Evolutionary conservation across 2,329 filamentous ascomycete species (phyloP).

Genomic region (Microcera coccophila): DNA sequence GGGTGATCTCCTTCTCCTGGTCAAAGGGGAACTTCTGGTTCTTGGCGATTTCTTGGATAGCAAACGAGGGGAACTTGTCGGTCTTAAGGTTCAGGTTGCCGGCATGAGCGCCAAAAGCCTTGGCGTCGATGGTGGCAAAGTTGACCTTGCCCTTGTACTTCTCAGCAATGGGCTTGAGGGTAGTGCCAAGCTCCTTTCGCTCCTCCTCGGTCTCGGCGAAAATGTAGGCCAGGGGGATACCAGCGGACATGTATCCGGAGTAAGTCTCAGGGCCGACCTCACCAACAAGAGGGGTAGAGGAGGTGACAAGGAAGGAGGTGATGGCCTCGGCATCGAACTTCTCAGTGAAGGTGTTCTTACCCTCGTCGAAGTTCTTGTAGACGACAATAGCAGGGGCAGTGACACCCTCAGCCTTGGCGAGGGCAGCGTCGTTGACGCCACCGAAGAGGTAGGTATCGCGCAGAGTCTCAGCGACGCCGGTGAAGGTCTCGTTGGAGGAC

Average conservation of each 20-base stretch:
- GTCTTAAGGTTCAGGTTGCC: conserved; percentile 95
- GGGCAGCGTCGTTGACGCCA: conserved; percentile 72
- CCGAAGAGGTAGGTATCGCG: conserved; percentile 93
- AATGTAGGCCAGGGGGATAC: conserved; percentile 93
- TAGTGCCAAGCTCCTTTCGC: conserved; percentile 71
- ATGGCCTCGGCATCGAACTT: conserved; percentile 80
- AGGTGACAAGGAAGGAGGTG: conserved; percentile 75
- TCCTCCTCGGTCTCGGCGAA: conserved; percentile 91
- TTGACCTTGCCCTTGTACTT: conserved; percentile 92
- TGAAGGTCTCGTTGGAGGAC: conserved; percentile 81
- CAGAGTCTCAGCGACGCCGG: conserved; percentile 65
- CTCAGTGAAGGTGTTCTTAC: conserved; percentile 76
- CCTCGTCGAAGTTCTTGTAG: conserved; percentile 98
- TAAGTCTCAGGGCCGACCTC: conserved; percentile 98
- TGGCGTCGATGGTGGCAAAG: conserved; percentile 96
- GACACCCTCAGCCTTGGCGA: conserved; percentile 88
- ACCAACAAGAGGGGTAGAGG: conserved; percentile 85
- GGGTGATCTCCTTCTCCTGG: conserved; percentile 73
- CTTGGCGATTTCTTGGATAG: conserved; percentile 91
- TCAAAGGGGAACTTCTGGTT: conserved; percentile 97
- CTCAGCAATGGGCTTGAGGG: conserved; percentile 81
- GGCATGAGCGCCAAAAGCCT: conserved; percentile 89
- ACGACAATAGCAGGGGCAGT: conserved; percentile 82
- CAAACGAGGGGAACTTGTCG: conserved; percentile 94
- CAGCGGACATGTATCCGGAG: conserved; percentile 86